Evolutionary conservation across 2,329 filamentous ascomycete genomes (phyloP), one percentile per base, ranked within the genome.

Genomic region (Drechslerella stenobrocha): DNA sequence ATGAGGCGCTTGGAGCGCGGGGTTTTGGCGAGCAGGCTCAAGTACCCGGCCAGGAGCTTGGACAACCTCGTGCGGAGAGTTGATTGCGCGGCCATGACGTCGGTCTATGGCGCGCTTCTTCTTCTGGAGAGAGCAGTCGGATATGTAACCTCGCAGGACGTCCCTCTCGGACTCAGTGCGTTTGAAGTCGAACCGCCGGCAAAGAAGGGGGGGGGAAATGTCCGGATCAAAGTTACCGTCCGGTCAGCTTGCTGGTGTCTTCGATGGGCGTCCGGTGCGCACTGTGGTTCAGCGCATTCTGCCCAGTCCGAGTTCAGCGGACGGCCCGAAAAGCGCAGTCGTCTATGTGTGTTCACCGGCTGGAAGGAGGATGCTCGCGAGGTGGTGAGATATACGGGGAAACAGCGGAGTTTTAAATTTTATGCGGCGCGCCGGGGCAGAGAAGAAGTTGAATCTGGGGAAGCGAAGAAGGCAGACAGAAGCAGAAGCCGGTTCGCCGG

Each of bases 31-130:
- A 85, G 76, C 50, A 82, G 76, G 20, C 76, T 76, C 15, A 79
- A 76, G 77, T 86, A 87, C 73, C 82, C 84, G 52, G 84, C 80
- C 73, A 86, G 75, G 57, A 90, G 83, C 42, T 80, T 79, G 30
- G 84, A 80, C 74, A 90, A 79, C 73, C 86, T 83, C 72, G 81
- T 80, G 71, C 85, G 84, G 72, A 96, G 81, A 3, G 88, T 96
- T 58, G 92, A 96, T 79, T 95, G 91, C 70, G 82, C 87, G 70
- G 90, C 89, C 92, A 96, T 96, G 64, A 50, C 2, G 23, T 35
- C 37, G 60, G 30, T 50, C 42, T 48, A 50, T 45, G 46, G 52
- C 9, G 15, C 4, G 18, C 2, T 4, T 18, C 7, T 18, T n/a
- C 15, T 20, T 58, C 52, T 52, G 37, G 37, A 26, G 60, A 65